A percentile compares a stretch with the other conserved stretches of the same genome.
These are phyloP conservation scores for Phytophthora crassamura DNA, from an alignment of 352 stramenopile species.

Conservation along the genomic window DNA sequence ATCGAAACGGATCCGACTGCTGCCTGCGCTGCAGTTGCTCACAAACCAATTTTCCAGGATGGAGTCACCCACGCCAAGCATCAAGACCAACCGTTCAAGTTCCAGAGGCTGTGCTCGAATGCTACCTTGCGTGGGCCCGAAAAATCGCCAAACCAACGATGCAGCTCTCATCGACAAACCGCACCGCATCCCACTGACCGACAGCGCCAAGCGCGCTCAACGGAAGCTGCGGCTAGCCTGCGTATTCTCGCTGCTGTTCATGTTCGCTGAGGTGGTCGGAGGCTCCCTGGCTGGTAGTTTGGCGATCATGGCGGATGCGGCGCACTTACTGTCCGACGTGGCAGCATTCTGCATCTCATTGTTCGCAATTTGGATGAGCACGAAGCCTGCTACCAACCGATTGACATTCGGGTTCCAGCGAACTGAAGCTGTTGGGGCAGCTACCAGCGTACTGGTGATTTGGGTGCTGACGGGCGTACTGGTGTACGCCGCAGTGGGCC, in stretches of 20 bases:
- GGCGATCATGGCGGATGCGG: slow-evolving; percentile 91
- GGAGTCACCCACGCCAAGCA: too few species aligned
- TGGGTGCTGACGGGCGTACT: slow-evolving; percentile 94
- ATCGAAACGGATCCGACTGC: too few species aligned
- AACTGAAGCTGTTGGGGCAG: slow-evolving; percentile 93
- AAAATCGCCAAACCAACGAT: neutral
- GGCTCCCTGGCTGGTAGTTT: slow-evolving; percentile 91
- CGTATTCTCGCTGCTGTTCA: slow-evolving; percentile 89
- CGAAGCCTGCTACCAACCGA: slow-evolving; percentile 57
- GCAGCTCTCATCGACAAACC: neutral
- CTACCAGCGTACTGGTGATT: slow-evolving; percentile 92
- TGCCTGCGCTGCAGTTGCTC: too few species aligned
- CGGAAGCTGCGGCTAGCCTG: slow-evolving; percentile 57
- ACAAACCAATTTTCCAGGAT: too few species aligned
- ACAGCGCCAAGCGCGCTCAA: slow-evolving; percentile 46
- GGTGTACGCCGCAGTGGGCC: slow-evolving; percentile 91
- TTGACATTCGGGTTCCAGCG: slow-evolving; percentile 94
- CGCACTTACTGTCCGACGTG: slow-evolving; percentile 67
- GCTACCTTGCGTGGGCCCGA: too few species aligned
- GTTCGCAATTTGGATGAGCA: slow-evolving; percentile 62
- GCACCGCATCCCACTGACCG: slow-evolving; percentile 51
- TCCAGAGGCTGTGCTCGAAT: too few species aligned
- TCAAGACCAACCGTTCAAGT: too few species aligned
- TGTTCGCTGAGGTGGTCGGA: slow-evolving; percentile 93
- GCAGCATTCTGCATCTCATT: slow-evolving; percentile 68